Base-by-base conservation (phyloP, 257 asterid genomes). In the Solanum rostratum region DNA sequence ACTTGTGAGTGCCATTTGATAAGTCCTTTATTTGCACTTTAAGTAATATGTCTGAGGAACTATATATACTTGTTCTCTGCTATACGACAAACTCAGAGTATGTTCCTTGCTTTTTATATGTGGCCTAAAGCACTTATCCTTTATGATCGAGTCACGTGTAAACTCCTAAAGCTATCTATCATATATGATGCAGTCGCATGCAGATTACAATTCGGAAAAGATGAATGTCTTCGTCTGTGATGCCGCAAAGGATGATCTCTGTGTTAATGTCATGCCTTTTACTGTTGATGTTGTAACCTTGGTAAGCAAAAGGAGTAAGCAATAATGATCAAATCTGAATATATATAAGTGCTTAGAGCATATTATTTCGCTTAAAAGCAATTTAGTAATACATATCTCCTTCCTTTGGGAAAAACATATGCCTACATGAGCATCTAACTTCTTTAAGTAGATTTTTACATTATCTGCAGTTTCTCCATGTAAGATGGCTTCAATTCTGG, bases 391-490 rank as follows among this genome's bases (percentile, higher is more conserved):
- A 22, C 45, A 6, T 50, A 78, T 78, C 18, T 78, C 14, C 46
- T 16, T 78, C 13, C 7, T 50, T 14, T 4, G 14, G 18, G 82
- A 29, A 78, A 76, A 20, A 50, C 1, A 9, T 50, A 50, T 27
- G 46, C 11, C 63, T 78, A 50, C 22, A 49, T 29, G 82, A 78
- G 68, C 39, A 70, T 79, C 89, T 88, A 86, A 88, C 84, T 55
- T 41, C 65, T 62, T 76, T 27, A 59, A 85, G 87, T 93, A 95
- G 99, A 88, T 95, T 83, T 94, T 94, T 91, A 92, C 87, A 90
- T 87, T 95, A 86, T 95, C 98, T 89, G 98, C 97, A 89, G 91
- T 94, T 90, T 89, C 97, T 86, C 98, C 97, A n/a, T 84, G 84
- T 68, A 93, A 93, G 91, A 92, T 95, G 98, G 90, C 92, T 52